These are phyloP conservation scores for Chaetomium cochliodes DNA, from an alignment of 495 filamentous ascomycete genomes.

Conservation along the genomic window DNA sequence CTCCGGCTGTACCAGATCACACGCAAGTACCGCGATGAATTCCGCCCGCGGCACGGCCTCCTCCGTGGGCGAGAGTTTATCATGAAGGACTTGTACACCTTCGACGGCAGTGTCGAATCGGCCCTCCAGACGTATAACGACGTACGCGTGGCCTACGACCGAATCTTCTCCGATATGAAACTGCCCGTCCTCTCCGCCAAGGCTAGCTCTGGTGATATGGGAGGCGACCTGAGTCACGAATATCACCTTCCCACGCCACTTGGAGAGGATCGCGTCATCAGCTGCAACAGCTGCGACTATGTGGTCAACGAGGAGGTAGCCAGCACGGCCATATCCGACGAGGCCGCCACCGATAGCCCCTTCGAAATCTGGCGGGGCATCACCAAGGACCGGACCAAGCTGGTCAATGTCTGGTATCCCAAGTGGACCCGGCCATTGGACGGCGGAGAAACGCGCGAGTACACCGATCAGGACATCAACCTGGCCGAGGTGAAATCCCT, in stretches of 20 bases:
- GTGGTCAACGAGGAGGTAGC: slow-evolving; percentile 81
- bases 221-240: slow-evolving; percentile 88
- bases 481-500: slow-evolving; percentile 66
- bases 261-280: slow-evolving; percentile 83
- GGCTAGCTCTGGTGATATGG: slow-evolving; percentile 94
- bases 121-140: slow-evolving; percentile 75
- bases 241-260: slow-evolving; percentile 79
- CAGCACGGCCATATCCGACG: slow-evolving; percentile 17
- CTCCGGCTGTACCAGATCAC: slow-evolving; percentile 88
- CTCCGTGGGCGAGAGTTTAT: slow-evolving; percentile 89
- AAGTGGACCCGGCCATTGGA: slow-evolving; percentile 26
- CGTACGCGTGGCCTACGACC: slow-evolving; percentile 67
- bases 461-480: slow-evolving; percentile 58
- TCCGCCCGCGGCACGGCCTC: slow-evolving; percentile 81
- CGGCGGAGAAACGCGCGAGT: slow-evolving; percentile 20
- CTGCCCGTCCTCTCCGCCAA: slow-evolving; percentile 81
- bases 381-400: slow-evolving; percentile 62
- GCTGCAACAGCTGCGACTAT: slow-evolving; percentile 70
- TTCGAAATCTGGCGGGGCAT: slow-evolving; percentile 62
- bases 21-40: slow-evolving; percentile 92
- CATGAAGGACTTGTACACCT: slow-evolving; percentile 99
- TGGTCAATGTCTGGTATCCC: slow-evolving; percentile 69
- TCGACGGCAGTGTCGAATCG: slow-evolving; percentile 64
- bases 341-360: background rate
- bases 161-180: slow-evolving; percentile 77